Percentiles rank a stretch among this genome's conserved stretches.
Evolutionary conservation across 2,329 filamentous ascomycete genomes (phyloP).

Genomic region (Shiraia sp.): DNA sequence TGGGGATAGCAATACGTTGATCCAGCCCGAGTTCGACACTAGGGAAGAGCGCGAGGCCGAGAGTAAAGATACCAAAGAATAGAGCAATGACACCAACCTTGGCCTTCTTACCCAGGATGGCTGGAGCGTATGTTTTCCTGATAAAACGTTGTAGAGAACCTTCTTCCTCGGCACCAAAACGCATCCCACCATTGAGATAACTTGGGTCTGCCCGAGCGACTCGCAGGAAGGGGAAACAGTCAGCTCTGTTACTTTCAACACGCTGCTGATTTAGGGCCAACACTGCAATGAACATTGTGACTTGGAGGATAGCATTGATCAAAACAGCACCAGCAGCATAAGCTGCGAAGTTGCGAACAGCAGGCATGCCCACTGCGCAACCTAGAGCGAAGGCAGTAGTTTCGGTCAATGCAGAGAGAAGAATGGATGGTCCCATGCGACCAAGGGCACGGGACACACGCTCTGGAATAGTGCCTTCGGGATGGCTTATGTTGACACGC

Average conservation of each 20-base stretch:
- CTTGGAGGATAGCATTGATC: slow-evolving; percentile 94
- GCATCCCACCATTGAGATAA: slow-evolving; percentile 64
- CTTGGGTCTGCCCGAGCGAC: slow-evolving; percentile 74
- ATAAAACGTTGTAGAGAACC: slow-evolving; percentile 84
- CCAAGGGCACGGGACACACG: slow-evolving; percentile 87
- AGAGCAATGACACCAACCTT: slow-evolving; percentile 76
- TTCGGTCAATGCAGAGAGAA: slow-evolving; percentile 93
- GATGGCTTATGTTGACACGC: slow-evolving; percentile 87
- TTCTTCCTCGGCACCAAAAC: slow-evolving; percentile 80
- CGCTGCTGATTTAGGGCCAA: slow-evolving; percentile 88
- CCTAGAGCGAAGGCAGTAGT: slow-evolving; percentile 92
- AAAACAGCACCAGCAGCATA: slow-evolving; percentile 96
- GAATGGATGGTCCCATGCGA: slow-evolving; percentile 93
- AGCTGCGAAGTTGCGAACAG: slow-evolving; percentile 93
- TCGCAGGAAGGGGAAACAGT: slow-evolving; percentile 88
- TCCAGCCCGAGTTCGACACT: slow-evolving; percentile 86
- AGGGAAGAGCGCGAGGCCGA: slow-evolving; percentile 81
- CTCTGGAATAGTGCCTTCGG: slow-evolving; percentile 84
- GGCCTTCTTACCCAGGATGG: slow-evolving; percentile 75
- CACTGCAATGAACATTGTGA: slow-evolving; percentile 95
- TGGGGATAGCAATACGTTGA: slow-evolving; percentile 90
- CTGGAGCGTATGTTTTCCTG: slow-evolving; percentile 83
- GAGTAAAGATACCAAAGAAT: slow-evolving; percentile 87
- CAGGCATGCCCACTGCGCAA: slow-evolving; percentile 95
- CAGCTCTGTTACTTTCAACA: slow-evolving; percentile 84